Conservation (phyloP, 2,329 filamentous ascomycete species). For the Phoma sp. region DNA sequence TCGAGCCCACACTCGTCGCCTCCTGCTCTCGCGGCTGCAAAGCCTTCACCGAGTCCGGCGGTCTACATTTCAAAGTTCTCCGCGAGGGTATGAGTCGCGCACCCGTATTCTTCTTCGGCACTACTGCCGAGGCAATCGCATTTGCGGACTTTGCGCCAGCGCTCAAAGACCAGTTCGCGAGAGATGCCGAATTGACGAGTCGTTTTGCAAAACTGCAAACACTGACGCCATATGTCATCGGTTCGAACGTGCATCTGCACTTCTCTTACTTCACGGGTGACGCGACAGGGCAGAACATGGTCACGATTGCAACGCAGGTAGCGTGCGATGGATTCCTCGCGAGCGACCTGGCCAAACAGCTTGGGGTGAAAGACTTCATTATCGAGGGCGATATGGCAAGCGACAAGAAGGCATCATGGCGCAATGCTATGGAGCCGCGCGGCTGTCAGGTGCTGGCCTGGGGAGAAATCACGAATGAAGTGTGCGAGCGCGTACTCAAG, state of each 20-base stretch:
- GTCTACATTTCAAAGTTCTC: slow-evolving; percentile 25
- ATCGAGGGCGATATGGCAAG: slow-evolving; percentile 32
- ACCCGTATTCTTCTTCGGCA: slow-evolving; percentile 31
- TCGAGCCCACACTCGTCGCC: slow-evolving; percentile 36
- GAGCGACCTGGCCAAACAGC: slow-evolving; percentile 3
- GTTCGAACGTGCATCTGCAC: slow-evolving; percentile 27
- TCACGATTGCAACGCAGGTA: slow-evolving; percentile 37
- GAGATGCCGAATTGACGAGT: slow-evolving; percentile 14
- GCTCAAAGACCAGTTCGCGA: neutral
- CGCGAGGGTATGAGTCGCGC: slow-evolving; percentile 26
- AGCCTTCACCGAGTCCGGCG: slow-evolving; percentile 26
- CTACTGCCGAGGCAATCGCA: slow-evolving; percentile 21
- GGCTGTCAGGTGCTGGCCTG: slow-evolving; percentile 33
- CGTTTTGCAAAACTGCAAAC: slow-evolving; percentile 15
- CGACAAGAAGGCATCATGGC: slow-evolving; percentile 36
- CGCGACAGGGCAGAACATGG: slow-evolving; percentile 41
- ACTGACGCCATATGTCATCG: slow-evolving; percentile 25
- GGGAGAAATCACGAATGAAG: slow-evolving; percentile 5
- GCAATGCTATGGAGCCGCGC: slow-evolving; percentile 25
- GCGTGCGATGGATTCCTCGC: slow-evolving; percentile 27
- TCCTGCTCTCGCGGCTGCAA: slow-evolving; percentile 42
- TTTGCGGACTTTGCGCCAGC: neutral
- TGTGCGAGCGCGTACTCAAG: slow-evolving; percentile 4
- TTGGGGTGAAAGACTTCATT: slow-evolving; percentile 17
- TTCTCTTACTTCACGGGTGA: slow-evolving; percentile 27